A percentile compares a stretch with the other conserved stretches of the same genome.
phyloP scores from a whole-genome alignment of 2,329 filamentous ascomycete genomes.

The Aspergillus uvarum region DNA sequence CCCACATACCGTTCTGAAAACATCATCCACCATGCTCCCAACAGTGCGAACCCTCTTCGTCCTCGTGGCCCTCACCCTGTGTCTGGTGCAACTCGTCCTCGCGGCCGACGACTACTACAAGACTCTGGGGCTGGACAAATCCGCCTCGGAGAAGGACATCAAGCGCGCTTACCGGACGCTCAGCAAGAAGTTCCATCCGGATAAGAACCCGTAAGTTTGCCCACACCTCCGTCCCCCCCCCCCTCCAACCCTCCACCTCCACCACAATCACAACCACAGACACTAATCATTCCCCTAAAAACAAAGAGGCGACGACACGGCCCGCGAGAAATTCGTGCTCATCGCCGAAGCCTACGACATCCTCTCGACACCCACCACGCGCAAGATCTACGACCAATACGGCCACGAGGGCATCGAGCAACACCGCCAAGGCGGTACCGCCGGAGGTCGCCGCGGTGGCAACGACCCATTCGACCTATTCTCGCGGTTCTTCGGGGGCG shows the following conservation, averaged over 20 bases:
- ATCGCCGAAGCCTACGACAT: slow-evolving; percentile 95
- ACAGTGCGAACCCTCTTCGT: slow-evolving; percentile 39
- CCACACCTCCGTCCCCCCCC: not conserved
- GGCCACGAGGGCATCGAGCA: slow-evolving; percentile 89
- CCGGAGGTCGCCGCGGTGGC: slow-evolving; percentile 48
- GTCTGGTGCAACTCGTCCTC: slow-evolving; percentile 40
- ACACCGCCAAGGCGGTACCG: slow-evolving; percentile 69
- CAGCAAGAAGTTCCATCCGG: slow-evolving; percentile 94
- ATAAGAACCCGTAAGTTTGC: slow-evolving; percentile 85
- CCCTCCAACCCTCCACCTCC: not conserved
- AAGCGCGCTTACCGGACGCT: slow-evolving; percentile 90
- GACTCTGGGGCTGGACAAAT: slow-evolving; percentile 75
- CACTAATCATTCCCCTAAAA: not conserved
- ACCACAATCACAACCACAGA: no score
- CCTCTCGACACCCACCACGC: slow-evolving; percentile 74
- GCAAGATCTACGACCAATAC: slow-evolving; percentile 90
- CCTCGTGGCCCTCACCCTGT: slow-evolving; percentile 33
- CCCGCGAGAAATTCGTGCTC: slow-evolving; percentile 87
- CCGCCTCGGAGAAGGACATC: slow-evolving; percentile 81
- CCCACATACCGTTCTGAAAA: no score
- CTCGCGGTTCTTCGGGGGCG: slow-evolving; percentile 92
- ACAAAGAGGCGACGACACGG: slow-evolving; percentile 72
- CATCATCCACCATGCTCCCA: slow-evolving; percentile 5
- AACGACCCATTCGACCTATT: slow-evolving; percentile 95
- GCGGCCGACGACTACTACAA: slow-evolving; percentile 55